phyloP scores from a whole-genome alignment of 805 yeast genomes.

The Monosporozyma siamensis region DNA sequence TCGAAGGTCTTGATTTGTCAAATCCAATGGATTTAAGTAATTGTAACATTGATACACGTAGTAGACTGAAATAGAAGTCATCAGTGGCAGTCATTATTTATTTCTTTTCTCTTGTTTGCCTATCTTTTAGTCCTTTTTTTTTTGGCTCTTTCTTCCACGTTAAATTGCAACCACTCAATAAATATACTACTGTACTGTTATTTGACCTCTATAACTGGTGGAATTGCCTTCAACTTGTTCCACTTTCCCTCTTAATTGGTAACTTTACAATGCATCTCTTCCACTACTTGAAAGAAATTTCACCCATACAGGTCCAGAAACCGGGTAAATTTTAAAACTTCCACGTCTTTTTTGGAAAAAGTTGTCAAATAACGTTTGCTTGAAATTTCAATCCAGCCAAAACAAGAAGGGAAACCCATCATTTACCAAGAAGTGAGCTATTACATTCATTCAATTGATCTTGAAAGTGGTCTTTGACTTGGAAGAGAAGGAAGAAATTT shows the following conservation, averaged over 20 bases:
- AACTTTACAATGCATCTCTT: no score
- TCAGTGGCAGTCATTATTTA: conserved; percentile 18
- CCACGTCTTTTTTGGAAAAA: not conserved
- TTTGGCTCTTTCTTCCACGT: not conserved
- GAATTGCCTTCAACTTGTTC: no score
- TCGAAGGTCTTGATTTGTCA: conserved; percentile 62
- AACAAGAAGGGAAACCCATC: not conserved
- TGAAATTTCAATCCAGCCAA: no score
- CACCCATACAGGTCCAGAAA: not conserved
- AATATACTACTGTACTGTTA: no score
- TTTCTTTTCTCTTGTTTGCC: not conserved
- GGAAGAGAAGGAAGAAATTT: not conserved
- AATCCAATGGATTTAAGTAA: conserved; percentile 72
- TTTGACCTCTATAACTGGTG: no score
- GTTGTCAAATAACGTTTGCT: not conserved
- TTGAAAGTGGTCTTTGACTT: no score
- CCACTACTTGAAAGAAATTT: not conserved
- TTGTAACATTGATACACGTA: conserved; percentile 44
- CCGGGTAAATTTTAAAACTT: conserved; percentile 1
- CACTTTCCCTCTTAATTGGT: no score
- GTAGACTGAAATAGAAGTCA: conserved; percentile 39
- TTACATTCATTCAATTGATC: no score
- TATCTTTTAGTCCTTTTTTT: not conserved
- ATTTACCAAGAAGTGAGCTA: no score
- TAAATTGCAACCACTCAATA: no score